Conservation (phyloP, 75 land plant genomes). For the Pinus albicaulis region DNA sequence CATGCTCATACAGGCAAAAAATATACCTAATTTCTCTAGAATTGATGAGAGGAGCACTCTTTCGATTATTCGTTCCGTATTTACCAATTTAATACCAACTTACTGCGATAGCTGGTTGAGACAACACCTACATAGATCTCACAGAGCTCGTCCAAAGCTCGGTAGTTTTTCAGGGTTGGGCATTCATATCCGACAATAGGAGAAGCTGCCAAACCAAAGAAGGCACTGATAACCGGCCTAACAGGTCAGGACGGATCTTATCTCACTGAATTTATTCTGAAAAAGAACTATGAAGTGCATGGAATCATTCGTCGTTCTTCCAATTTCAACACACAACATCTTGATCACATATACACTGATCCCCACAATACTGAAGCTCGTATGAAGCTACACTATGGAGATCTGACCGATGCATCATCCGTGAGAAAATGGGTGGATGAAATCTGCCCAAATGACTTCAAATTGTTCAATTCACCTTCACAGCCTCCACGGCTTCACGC, state of each 20-base stretch:
- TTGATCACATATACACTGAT: constrained; percentile 94
- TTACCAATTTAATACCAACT: too few relatives aligned
- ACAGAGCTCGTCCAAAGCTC: too few relatives aligned
- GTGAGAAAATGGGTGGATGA: constrained; percentile 91
- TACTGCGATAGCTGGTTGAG: too few relatives aligned
- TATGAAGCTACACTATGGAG: constrained; percentile 96
- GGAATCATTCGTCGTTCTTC: constrained; percentile 91
- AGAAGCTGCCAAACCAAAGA: constrained; percentile 21
- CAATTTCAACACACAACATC: constrained; percentile 91
- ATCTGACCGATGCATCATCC: constrained; percentile 93
- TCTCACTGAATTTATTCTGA: constrained; percentile 83
- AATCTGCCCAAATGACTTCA: constrained; percentile 87
- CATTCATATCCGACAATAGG: not conserved
- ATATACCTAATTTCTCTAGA: too few relatives aligned
- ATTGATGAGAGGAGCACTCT: too few relatives aligned
- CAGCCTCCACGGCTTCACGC: too few relatives aligned
- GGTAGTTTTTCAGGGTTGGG: too few relatives aligned
- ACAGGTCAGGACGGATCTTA: constrained; percentile 97
- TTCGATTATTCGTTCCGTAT: too few relatives aligned
- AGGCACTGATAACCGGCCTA: constrained; percentile 84
- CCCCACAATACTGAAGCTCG: constrained; percentile 85
- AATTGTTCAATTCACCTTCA: too few relatives aligned
- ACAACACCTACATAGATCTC: too few relatives aligned
- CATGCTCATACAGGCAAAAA: too few relatives aligned
- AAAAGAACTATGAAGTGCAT: constrained; percentile 88